These are phyloP conservation scores for Madurella mycetomatis DNA, from an alignment of 2,329 filamentous ascomycete genomes.

Conservation along the genomic window DNA sequence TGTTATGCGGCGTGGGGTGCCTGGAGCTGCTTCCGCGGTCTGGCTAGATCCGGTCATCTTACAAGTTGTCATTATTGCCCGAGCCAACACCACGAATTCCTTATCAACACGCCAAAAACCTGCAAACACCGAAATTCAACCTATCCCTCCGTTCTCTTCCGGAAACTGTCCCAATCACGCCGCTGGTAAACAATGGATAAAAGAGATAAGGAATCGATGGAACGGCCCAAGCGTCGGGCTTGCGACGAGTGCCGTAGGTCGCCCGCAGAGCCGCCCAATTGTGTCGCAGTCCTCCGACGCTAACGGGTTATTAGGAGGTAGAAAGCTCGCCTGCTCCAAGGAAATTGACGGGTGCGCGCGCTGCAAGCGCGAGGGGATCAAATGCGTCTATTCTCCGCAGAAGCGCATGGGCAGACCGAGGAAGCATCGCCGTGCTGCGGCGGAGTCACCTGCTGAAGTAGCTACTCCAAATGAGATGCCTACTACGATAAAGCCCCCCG, in stretches of 20 bases:
- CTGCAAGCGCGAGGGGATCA: conserved; percentile 53
- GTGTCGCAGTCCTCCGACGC: conserved; percentile 8
- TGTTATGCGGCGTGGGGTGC: no score
- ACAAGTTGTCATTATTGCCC: no score
- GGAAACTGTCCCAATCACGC: neutral
- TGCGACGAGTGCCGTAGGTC: conserved; percentile 65
- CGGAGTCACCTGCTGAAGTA: conserved; percentile 6
- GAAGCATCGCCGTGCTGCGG: conserved; percentile 46
- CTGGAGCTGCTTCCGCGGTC: no score
- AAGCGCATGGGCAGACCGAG: conserved; percentile 63
- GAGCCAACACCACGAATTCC: no score
- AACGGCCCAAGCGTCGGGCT: conserved; percentile 50
- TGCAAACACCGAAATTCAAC: no score
- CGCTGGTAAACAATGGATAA: conserved; percentile 3
- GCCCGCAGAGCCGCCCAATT: neutral
- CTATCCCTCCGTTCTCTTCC: neutral
- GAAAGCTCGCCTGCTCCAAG: conserved; percentile 63
- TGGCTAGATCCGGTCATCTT: no score
- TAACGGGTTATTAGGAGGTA: conserved; percentile 42
- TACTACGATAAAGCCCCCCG: neutral
- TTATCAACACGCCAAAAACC: no score
- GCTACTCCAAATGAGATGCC: conserved; percentile 6
- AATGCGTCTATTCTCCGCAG: conserved; percentile 59
- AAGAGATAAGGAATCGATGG: conserved; percentile 4
- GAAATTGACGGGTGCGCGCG: conserved; percentile 55